Evolutionary conservation across 805 yeast species (phyloP).

Genomic region (Saccharomycopsis capsularis): DNA sequence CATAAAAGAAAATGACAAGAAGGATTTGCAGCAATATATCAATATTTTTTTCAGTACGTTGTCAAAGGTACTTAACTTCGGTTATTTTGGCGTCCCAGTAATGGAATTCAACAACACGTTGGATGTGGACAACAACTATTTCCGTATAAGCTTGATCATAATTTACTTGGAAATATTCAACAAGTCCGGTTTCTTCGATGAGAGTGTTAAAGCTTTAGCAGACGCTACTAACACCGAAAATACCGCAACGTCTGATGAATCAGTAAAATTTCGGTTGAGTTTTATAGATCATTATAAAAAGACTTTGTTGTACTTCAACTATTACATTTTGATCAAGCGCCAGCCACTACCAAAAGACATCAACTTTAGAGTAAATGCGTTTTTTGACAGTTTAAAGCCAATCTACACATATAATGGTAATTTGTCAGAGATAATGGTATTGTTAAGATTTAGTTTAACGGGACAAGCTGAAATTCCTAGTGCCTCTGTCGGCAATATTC

Average conservation of each 20-base stretch:
- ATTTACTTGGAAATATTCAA: conserved; percentile 33
- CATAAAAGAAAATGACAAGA: neutral
- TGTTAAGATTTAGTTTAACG: too few relatives aligned
- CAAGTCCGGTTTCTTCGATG: conserved; percentile 22
- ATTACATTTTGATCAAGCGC: conserved; percentile 55
- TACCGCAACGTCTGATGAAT: too few relatives aligned
- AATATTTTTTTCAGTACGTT: conserved; percentile 33
- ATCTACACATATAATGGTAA: neutral
- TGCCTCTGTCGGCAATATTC: too few relatives aligned
- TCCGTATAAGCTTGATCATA: conserved; percentile 55
- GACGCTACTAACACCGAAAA: neutral
- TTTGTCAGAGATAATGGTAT: neutral
- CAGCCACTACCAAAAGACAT: conserved; percentile 59
- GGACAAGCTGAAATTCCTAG: too few relatives aligned
- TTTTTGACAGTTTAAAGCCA: neutral
- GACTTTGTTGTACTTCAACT: conserved; percentile 60
- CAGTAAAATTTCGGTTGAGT: neutral
- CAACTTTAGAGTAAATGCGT: conserved; percentile 39
- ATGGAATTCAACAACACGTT: conserved; percentile 34
- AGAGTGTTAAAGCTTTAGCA: neutral
- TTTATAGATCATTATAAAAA: neutral
- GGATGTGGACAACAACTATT: conserved; percentile 67
- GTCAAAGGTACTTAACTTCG: conserved; percentile 53
- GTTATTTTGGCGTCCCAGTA: conserved; percentile 49
- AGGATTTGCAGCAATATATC: conserved; percentile 21